phyloP scores from a whole-genome alignment of 169 alveolate genomes.

The Theileria equi region DNA sequence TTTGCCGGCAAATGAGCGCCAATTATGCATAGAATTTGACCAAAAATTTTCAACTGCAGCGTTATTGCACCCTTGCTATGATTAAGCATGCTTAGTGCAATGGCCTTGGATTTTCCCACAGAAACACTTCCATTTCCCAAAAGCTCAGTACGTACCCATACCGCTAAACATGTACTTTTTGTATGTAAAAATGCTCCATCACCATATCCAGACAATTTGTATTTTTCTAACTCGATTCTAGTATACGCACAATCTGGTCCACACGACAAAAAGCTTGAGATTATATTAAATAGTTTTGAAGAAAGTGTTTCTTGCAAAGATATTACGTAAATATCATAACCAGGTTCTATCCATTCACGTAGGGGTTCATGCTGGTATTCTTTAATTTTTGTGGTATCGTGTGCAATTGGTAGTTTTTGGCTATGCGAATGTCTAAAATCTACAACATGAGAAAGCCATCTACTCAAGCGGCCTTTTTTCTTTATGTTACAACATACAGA shows the following conservation, averaged over 20 bases:
- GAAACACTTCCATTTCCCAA: constrained; percentile 57
- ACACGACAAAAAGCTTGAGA: constrained; percentile 65
- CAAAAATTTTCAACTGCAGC: constrained; percentile 61
- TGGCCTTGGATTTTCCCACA: constrained; percentile 63
- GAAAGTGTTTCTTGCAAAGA: constrained; percentile 81
- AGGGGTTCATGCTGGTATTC: constrained; percentile 62
- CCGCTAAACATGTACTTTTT: constrained; percentile 77
- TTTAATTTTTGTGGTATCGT: neutral
- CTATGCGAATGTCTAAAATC: no score
- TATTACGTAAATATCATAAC: constrained; percentile 76
- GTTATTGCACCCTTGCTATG: constrained; percentile 82
- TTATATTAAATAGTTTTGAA: constrained; percentile 60
- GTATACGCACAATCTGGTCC: constrained; percentile 60
- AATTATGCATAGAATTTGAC: constrained; percentile 73
- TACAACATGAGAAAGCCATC: neutral
- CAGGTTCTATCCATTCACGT: constrained; percentile 74
- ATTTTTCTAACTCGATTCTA: constrained; percentile 69
- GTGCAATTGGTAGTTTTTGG: no score
- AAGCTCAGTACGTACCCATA: constrained; percentile 62
- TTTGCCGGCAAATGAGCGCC: constrained; percentile 84
- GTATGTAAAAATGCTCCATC: constrained; percentile 81
- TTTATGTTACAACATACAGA: constrained; percentile 4
- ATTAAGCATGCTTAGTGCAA: constrained; percentile 67
- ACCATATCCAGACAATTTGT: constrained; percentile 79
- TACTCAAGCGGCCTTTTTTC: neutral